A percentile compares a stretch with the other conserved stretches of the same genome.
phyloP scores from a whole-genome alignment of 495 filamentous ascomycete genomes.

The Saxispiralis lemnorum region DNA sequence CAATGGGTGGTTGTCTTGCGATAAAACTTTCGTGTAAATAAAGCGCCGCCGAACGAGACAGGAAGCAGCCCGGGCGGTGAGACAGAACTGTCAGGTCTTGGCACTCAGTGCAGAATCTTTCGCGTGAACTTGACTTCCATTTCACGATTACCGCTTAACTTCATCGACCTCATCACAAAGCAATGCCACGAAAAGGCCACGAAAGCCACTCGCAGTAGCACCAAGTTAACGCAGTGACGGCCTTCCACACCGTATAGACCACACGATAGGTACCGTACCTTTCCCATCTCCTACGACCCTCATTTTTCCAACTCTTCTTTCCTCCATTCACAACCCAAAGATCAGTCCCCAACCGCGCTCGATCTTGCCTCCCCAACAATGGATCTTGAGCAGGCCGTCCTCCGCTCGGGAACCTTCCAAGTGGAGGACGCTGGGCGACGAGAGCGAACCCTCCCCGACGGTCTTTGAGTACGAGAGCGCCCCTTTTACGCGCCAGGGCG shows the following conservation, averaged over 20 bases:
- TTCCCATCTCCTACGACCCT: background rate
- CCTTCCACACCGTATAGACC: background rate
- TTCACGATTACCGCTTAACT: too few species aligned
- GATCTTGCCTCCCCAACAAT: conserved; percentile 7
- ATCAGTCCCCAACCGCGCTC: conserved; percentile 14
- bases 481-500: background rate
- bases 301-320: background rate
- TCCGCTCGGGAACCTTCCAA: too few species aligned
- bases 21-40: background rate
- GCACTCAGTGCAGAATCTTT: background rate
- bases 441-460: conserved; percentile 5
- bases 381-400: conserved; percentile 15
- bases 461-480: conserved; percentile 15
- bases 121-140: too few species aligned
- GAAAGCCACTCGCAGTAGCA: too few species aligned
- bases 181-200: too few species aligned
- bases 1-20: background rate
- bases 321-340: background rate
- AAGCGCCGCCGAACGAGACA: background rate
- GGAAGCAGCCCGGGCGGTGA: background rate
- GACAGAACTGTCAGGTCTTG: background rate
- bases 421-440: conserved; percentile 1
- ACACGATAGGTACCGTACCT: background rate
- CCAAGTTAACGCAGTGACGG: too few species aligned
- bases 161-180: too few species aligned